Evolutionary conservation across 345 rosid genomes (phyloP).

Genomic region (Psidium guajava): DNA sequence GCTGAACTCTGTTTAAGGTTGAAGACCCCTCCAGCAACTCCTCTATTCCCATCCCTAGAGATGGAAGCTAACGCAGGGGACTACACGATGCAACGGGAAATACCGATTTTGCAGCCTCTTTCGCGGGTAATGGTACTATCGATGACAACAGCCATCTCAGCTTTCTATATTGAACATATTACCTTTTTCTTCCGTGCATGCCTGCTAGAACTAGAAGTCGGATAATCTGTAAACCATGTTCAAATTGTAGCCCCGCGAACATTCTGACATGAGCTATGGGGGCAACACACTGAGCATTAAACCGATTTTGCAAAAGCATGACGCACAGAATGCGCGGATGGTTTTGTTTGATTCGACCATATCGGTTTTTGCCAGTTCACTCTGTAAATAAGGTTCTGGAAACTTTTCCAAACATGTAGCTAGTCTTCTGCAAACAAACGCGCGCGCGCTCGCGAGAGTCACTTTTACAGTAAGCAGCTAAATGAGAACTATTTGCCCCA

Average conservation of each 20-base stretch:
- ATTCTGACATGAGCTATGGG: background rate
- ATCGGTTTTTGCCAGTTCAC: background rate
- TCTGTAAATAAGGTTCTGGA: background rate
- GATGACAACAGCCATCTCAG: background rate
- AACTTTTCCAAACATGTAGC: background rate
- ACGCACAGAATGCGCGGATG: background rate
- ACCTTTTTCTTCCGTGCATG: background rate
- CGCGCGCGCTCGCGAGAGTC: background rate
- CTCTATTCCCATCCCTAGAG: slow-evolving; percentile 60
- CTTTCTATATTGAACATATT: background rate
- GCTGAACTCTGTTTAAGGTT: slow-evolving; percentile 17
- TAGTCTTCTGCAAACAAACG: background rate
- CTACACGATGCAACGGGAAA: slow-evolving; percentile 27
- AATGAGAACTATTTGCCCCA: background rate
- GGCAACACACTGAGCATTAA: background rate
- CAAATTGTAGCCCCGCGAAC: background rate
- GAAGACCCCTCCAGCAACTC: slow-evolving; percentile 70
- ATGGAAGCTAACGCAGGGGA: slow-evolving; percentile 39
- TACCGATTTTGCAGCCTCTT: slow-evolving; percentile 36
- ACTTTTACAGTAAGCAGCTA: background rate
- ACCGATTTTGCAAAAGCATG: background rate
- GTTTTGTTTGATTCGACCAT: background rate
- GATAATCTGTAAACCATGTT: background rate
- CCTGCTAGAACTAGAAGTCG: background rate
- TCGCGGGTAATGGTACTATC: slow-evolving; percentile 22